phyloP scores from a whole-genome alignment of 306 rosid genomes.

The Cotoneaster glaucophyllus region DNA sequence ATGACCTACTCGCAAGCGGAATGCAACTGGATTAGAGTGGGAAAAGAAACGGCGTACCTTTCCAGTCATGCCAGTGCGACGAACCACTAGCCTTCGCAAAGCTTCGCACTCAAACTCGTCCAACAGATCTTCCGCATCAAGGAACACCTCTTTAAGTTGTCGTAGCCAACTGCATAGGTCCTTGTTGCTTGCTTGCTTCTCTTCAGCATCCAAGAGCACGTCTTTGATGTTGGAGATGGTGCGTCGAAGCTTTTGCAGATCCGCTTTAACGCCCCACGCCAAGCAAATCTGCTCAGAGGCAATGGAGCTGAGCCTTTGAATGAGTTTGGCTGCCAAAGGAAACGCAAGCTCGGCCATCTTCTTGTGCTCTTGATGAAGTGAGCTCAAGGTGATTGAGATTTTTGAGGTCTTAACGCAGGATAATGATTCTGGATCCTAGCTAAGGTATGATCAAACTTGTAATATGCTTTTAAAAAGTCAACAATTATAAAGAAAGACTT shows the following conservation, averaged over 20 bases:
- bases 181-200: not conserved
- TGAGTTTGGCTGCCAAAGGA: not conserved
- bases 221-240: not conserved
- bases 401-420: too few relatives aligned
- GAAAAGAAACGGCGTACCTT: slow-evolving; percentile 26
- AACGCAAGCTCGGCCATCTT: not conserved
- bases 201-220: slow-evolving; percentile 20
- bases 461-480: not conserved
- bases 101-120: slow-evolving; percentile 24
- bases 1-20: not conserved
- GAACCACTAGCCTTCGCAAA: not conserved
- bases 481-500: not conserved
- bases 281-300: not conserved
- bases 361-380: not conserved
- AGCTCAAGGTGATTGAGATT: too few relatives aligned
- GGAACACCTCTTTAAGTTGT: not conserved
- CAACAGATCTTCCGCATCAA: not conserved
- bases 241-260: not conserved
- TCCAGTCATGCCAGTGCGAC: not conserved
- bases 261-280: too few relatives aligned
- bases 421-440: not conserved
- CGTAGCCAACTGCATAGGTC: not conserved
- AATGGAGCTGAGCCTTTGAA: not conserved
- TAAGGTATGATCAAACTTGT: too few relatives aligned
- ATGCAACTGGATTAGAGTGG: not conserved